These are phyloP conservation scores for Lactarius psammicola DNA, from an alignment of 768 basidiomycete species.

Conservation along the genomic window DNA sequence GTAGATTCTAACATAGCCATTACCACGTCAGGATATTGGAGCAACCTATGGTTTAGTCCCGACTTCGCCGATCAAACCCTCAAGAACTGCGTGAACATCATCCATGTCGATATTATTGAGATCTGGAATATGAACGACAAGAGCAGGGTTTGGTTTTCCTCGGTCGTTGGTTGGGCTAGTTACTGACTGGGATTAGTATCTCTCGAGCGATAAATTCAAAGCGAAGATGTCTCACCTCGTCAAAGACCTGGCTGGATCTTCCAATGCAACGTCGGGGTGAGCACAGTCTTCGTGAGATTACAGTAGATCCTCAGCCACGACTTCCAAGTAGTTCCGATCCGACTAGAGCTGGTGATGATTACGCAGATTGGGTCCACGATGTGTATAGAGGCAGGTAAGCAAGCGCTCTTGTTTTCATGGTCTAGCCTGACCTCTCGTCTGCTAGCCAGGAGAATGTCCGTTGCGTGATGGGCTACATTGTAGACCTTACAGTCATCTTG, in stretches of 20 bases:
- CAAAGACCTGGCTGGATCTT: background rate
- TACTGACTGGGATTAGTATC: constrained; percentile 3
- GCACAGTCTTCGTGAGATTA: background rate
- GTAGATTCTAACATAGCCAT: background rate
- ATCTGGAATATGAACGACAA: constrained; percentile 13
- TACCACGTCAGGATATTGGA: constrained; percentile 11
- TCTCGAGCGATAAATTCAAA: constrained; percentile 3
- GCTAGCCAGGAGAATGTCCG: constrained; percentile 6
- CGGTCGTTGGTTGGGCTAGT: background rate
- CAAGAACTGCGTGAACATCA: background rate
- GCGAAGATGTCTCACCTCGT: constrained; percentile 2
- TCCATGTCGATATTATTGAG: constrained; percentile 6
- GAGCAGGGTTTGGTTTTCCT: background rate
- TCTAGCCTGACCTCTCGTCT: background rate
- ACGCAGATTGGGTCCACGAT: background rate
- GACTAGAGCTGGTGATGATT: background rate
- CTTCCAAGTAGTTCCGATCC: background rate
- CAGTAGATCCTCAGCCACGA: background rate
- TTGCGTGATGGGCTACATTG: constrained; percentile 16
- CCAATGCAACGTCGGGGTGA: background rate
- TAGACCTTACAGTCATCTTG: constrained; percentile 10
- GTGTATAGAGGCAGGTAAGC: constrained; percentile 2
- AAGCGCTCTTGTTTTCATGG: background rate
- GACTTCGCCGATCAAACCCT: background rate
- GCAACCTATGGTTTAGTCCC: background rate